Evolutionary conservation across 1,284 basidiomycete genomes (phyloP).

Genomic region (Peniophora sp.): DNA sequence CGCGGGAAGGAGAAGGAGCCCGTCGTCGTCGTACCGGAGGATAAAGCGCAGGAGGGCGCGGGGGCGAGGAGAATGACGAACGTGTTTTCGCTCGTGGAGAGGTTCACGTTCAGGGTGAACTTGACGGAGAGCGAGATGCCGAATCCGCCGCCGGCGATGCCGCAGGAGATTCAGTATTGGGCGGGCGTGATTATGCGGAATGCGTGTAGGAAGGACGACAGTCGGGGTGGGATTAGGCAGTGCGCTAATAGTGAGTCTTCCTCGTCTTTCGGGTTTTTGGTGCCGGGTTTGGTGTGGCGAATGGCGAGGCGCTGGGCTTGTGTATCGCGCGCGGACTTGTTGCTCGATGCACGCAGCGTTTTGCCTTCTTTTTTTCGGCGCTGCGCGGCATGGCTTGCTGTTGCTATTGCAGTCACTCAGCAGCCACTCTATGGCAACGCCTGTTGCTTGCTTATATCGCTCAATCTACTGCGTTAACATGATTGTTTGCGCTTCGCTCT

Average conservation of each 20-base stretch:
- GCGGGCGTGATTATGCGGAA: slow-evolving; percentile 99
- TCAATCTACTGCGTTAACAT: too few species aligned
- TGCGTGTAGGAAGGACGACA: slow-evolving; percentile 96
- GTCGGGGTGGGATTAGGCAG: slow-evolving; percentile 87
- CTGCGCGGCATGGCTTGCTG: too few species aligned
- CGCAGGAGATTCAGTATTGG: slow-evolving; percentile 96
- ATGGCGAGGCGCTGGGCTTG: too few species aligned
- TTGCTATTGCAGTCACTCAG: too few species aligned
- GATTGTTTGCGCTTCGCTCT: too few species aligned
- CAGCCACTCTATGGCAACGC: too few species aligned
- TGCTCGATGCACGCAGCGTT: too few species aligned
- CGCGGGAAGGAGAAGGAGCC: slow-evolving; percentile 27
- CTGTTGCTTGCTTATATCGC: too few species aligned
- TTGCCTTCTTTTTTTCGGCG: too few species aligned
- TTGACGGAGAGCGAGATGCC: slow-evolving; percentile 69
- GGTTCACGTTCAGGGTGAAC: slow-evolving; percentile 91
- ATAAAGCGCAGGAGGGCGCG: slow-evolving; percentile 17
- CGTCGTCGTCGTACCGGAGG: slow-evolving; percentile 11
- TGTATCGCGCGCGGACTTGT: too few species aligned
- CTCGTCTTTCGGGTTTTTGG: slow-evolving; percentile 1
- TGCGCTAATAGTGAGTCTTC: slow-evolving; percentile 85
- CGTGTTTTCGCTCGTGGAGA: slow-evolving; percentile 93
- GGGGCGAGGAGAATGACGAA: slow-evolving; percentile 56
- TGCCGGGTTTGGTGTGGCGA: not conserved
- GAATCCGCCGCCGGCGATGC: slow-evolving; percentile 66